phyloP scores from a whole-genome alignment of 306 rosid genomes.

The Citrullus amarus region DNA sequence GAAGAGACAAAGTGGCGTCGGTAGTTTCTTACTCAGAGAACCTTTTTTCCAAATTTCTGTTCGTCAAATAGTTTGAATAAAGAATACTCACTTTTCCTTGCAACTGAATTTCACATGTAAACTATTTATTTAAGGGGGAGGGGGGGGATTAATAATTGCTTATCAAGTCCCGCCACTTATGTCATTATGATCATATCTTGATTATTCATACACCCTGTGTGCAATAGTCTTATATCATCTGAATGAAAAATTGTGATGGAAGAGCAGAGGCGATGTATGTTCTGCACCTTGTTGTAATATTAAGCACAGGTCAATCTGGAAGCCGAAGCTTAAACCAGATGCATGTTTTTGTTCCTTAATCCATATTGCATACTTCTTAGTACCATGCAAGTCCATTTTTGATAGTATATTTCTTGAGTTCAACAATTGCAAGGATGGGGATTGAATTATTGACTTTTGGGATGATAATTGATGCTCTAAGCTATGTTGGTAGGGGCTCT shows the following conservation, averaged over 20 bases:
- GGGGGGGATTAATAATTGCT: neutral
- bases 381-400: neutral
- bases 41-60: neutral
- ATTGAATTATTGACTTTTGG: too few relatives aligned
- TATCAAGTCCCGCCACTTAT: neutral
- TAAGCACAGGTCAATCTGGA: neutral
- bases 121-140: neutral
- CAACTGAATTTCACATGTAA: neutral
- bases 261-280: neutral
- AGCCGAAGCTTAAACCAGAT: constrained; percentile 1
- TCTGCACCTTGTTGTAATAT: neutral
- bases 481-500: too few relatives aligned
- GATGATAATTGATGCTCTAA: too few relatives aligned
- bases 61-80: neutral
- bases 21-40: constrained; percentile 28
- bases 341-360: neutral
- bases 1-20: constrained; percentile 89
- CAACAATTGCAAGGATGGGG: too few relatives aligned
- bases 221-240: neutral
- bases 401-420: neutral
- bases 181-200: neutral
- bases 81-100: neutral
- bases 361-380: neutral
- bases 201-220: neutral
- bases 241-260: neutral